A percentile compares a stretch with the other conserved stretches of the same genome.
These are phyloP conservation scores for Leccinum subgranulosum DNA, from an alignment of 768 basidiomycete species.

Conservation along the genomic window DNA sequence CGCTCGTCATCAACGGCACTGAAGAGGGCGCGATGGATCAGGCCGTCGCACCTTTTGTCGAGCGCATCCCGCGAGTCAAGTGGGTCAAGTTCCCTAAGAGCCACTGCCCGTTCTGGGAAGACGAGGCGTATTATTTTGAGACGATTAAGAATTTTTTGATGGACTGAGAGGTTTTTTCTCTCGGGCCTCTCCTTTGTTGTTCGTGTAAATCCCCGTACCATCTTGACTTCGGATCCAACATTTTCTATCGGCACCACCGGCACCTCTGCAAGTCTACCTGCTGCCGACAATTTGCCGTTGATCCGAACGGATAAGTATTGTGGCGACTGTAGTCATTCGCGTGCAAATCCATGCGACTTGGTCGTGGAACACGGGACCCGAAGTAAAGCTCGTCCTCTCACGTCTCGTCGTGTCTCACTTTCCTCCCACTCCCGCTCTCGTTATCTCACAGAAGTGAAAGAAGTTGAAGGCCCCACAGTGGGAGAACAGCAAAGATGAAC, in stretches of 20 bases:
- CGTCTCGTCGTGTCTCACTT: neutral
- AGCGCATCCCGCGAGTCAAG: conserved; percentile 30
- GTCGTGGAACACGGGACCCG: neutral
- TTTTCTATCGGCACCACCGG: neutral
- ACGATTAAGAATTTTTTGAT: conserved; percentile 12
- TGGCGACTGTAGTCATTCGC: neutral
- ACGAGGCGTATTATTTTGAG: conserved; percentile 21
- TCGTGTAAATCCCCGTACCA: neutral
- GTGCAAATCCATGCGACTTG: neutral
- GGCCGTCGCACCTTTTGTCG: conserved; percentile 31
- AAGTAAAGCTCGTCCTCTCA: neutral
- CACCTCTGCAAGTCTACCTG: neutral
- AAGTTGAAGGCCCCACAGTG: neutral
- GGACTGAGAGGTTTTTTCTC: neutral
- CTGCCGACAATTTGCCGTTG: neutral
- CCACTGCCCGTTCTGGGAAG: conserved; percentile 19
- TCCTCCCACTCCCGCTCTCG: neutral
- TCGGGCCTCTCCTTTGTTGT: neutral
- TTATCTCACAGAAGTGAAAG: neutral
- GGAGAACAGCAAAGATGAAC: neutral
- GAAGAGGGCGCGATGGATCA: conserved; percentile 36
- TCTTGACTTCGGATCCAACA: neutral
- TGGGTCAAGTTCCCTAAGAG: conserved; percentile 34
- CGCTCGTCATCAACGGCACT: conserved; percentile 36
- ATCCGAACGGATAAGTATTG: neutral